A percentile compares a stretch with the other conserved stretches of the same genome.
These are phyloP conservation scores for Eimeria sp. DNA, from an alignment of 169 alveolate species.

Conservation along the genomic window DNA sequence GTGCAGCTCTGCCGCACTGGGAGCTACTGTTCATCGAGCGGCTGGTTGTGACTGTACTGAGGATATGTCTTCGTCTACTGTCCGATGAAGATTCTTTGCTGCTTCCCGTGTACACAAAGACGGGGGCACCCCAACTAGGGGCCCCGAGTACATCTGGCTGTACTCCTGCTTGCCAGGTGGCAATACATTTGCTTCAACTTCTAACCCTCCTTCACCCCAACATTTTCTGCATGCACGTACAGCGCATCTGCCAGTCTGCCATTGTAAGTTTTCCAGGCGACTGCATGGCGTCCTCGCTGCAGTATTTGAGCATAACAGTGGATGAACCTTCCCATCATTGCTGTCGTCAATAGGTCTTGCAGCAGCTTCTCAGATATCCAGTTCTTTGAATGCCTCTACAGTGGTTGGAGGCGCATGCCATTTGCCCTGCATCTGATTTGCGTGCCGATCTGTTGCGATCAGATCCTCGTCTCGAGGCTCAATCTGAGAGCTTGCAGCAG, in stretches of 20 bases:
- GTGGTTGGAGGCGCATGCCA: background rate
- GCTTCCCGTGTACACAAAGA: constrained; percentile 40
- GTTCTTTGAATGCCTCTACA: background rate
- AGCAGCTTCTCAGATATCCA: background rate
- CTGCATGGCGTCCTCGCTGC: background rate
- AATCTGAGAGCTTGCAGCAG: constrained; percentile 61
- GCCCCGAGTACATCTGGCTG: constrained; percentile 15
- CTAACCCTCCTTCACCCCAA: constrained; percentile 79
- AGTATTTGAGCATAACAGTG: background rate
- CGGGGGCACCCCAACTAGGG: constrained; percentile 1
- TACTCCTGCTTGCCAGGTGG: constrained; percentile 45
- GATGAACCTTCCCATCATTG: background rate
- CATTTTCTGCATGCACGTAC: constrained; percentile 74
- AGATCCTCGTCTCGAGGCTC: constrained; percentile 69
- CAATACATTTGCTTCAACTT: constrained; percentile 53
- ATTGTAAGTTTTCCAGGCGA: constrained; percentile 2
- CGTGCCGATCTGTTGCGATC: background rate
- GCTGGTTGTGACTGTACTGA: constrained; percentile 72
- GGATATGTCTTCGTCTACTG: constrained; percentile 56
- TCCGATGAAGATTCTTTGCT: constrained; percentile 52
- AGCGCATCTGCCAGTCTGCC: constrained; percentile 69
- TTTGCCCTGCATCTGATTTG: background rate
- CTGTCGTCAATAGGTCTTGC: background rate
- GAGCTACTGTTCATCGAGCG: constrained; percentile 81
- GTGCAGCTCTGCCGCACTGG: constrained; percentile 67